A percentile compares a stretch with the other conserved stretches of the same genome.
phyloP scores from a whole-genome alignment of 179 eudicot species.

The Drosera spatulata region DNA sequence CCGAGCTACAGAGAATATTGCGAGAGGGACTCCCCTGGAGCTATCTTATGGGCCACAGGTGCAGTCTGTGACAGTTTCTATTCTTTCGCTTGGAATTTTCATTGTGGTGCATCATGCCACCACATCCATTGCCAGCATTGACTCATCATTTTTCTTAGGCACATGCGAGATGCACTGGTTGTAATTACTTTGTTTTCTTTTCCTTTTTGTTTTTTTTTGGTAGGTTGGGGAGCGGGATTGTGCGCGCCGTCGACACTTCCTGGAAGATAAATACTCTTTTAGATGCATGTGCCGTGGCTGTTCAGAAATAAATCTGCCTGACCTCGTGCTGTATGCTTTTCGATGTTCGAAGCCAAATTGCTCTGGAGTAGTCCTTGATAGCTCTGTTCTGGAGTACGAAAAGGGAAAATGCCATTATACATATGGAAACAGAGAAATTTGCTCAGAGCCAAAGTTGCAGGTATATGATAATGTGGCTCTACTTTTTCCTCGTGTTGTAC shows the following conservation, averaged over 20 bases:
- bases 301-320: slow-evolving; percentile 50
- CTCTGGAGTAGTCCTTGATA: slow-evolving; percentile 61
- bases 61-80: slow-evolving; percentile 7
- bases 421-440: slow-evolving; percentile 8
- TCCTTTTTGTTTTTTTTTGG: no score
- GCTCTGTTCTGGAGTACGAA: slow-evolving; percentile 23
- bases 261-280: slow-evolving; percentile 60
- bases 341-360: slow-evolving; percentile 57
- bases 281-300: slow-evolving; percentile 67
- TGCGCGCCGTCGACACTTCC: slow-evolving; percentile 35
- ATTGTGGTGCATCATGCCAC: no score
- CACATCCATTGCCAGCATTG: no score
- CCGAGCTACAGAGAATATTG: slow-evolving; percentile 60
- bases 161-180: no score
- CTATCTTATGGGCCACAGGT: slow-evolving; percentile 99
- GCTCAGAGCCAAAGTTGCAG: slow-evolving; percentile 8
- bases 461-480: not conserved
- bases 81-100: no score
- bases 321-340: slow-evolving; percentile 60
- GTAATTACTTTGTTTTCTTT: no score
- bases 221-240: slow-evolving; percentile 76
- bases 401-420: slow-evolving; percentile 28
- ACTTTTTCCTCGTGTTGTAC: no score
- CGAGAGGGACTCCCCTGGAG: slow-evolving; percentile 52
- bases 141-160: no score